Evolutionary conservation across 331 rosid species (phyloP).

Genomic region (Phaseolus coccineus): DNA sequence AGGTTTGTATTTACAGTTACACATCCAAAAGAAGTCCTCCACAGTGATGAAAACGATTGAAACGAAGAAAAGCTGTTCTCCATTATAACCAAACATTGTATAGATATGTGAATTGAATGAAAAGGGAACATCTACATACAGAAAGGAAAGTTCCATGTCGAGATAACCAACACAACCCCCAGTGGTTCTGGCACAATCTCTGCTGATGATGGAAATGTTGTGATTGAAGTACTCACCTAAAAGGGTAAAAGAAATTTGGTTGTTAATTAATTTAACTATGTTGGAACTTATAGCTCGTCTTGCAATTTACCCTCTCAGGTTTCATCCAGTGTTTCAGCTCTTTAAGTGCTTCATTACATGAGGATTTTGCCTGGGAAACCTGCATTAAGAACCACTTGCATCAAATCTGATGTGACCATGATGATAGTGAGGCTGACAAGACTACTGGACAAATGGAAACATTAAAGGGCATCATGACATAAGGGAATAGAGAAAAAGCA

Average conservation of each 20-base stretch:
- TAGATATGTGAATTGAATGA: constrained; percentile 9
- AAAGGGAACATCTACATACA: constrained; percentile 54
- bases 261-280: constrained; percentile 1
- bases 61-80: not conserved
- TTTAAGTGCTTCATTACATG: constrained; percentile 68
- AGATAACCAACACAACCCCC: constrained; percentile 88
- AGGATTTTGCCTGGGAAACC: constrained; percentile 64
- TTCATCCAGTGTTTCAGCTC: constrained; percentile 75
- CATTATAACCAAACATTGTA: not conserved
- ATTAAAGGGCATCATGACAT: constrained; percentile 4
- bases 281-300: constrained; percentile 31
- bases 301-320: constrained; percentile 68
- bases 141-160: constrained; percentile 92
- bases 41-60: not conserved
- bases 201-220: constrained; percentile 81
- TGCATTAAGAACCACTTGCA: constrained; percentile 43
- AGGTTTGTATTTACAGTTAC: not conserved
- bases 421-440: not conserved
- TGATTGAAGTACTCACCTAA: constrained; percentile 75
- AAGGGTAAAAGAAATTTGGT: not conserved
- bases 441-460: constrained; percentile 20
- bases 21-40: not conserved
- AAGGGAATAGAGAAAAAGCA: not conserved
- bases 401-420: constrained; percentile 6
- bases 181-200: constrained; percentile 86